Evolutionary conservation across 495 filamentous ascomycete species (phyloP), one percentile per base, ranked within the genome.

Genomic region (Neurospora pannonica): DNA sequence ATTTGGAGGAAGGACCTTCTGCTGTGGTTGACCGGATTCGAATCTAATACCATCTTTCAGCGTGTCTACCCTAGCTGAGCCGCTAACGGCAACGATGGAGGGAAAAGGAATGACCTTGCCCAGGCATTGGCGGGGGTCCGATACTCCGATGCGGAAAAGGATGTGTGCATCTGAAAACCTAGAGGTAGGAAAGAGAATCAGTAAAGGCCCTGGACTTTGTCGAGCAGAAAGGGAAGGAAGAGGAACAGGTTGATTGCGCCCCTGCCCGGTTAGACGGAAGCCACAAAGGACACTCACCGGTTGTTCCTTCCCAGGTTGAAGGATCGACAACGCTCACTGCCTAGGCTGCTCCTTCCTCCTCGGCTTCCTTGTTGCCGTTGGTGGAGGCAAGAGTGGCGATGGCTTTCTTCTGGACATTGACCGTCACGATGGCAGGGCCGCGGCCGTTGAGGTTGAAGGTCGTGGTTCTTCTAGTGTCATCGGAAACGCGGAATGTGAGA

Each of bases 1-100:
- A 38, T 39, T 38, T 70, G 69, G 34, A 17, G 38, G 17, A 34
- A 69, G 40, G 2, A 17, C 13, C 11, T 13, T 1, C 13, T 13
- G 39, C 39, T 40, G 11, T 15, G 4, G 70, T 71, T 37, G 31
- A 48, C 4, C 28, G 4, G 9, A 71, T 13, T 11, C 28, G 15
- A 39, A 39, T 13, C 38, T 42, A 15, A 73, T 74, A 40, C 73
- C 62, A 13, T 70, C 24, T 46, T 46, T 46, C 9, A 74, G 17
- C n/a, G 71, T n/a, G 39, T 70, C 13, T 0, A 71, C 24, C 19
- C 74, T 38, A 43, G 70, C 76, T 28, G 72, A 76, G 2, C 82
- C 80, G 8, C 74, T 70, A 3, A 82, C 77, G n/a, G 84, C 84
- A 4, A 84, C 83, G 5, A 86, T 38, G 69, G 86, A 86, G 0